Evolutionary conservation across 1,284 basidiomycete species (phyloP), one percentile per base, ranked within the genome.

Genomic region (Ustilago cynodontis): DNA sequence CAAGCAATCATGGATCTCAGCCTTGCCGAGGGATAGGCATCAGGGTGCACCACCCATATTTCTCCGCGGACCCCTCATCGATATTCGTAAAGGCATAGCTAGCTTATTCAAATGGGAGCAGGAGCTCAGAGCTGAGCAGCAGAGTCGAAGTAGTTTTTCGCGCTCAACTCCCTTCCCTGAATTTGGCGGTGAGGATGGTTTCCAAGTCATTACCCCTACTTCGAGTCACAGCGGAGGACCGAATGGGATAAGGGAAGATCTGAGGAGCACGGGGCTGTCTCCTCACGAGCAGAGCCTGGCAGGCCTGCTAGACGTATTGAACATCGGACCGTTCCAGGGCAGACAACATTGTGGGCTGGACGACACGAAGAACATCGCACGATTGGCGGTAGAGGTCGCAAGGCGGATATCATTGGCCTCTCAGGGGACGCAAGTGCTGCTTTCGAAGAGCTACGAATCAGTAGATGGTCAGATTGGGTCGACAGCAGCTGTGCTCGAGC

Each of bases 1-100:
- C 59, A 88, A 95, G 86, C 92, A 94, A 84, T 93, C 91, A 84
- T 94, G 93, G 86, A 93, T 95, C 80, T 93, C 71, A 2, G 63
- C 55, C 26, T 35, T 43, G 5, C 22, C 58, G 1, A 54, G 53
- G 1, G 59, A 60, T 7, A 53, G 18, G 10, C 37, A 56, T 13
- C 50, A 51, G 10, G 76, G 76, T n/a, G 51, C 61, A n/a, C 77
- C 79, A 9, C 79, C 79, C 0, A 56, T 72, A 52, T 82, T 78
- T 53, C 59, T 81, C 4, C 65, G 80, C 8, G 78, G 79, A 53
- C 65, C 83, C 57, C 56, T 71, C 59, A 63, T 86, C 61, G 72
- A 87, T 67, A 77, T 86, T 56, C 85, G 87, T 75, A 80, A 80
- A 47, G 86, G 85, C 33, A 82, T 78, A 11, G 62, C 66, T 13